phyloP scores from a whole-genome alignment of 495 filamentous ascomycete genomes.

The Hypomontagnella submonticulosa region DNA sequence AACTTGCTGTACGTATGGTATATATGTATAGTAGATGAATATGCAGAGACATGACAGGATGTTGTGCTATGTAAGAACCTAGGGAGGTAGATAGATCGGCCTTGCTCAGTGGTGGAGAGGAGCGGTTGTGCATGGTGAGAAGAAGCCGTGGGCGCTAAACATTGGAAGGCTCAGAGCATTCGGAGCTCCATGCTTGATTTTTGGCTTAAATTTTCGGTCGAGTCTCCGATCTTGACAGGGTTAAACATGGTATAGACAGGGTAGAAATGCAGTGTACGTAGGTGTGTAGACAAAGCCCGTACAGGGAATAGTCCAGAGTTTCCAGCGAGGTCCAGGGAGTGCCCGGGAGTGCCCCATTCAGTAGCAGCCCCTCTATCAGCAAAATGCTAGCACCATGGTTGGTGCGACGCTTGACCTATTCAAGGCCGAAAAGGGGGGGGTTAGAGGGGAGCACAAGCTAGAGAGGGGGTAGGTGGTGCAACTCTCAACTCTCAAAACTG shows the following conservation, averaged over 20 bases:
- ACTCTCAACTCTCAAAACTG: slow-evolving; percentile 12
- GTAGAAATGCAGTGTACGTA: background rate
- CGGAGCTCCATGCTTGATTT: background rate
- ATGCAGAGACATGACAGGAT: slow-evolving; percentile 6
- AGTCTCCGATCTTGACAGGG: slow-evolving; percentile 32
- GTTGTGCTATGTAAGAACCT: slow-evolving; percentile 1
- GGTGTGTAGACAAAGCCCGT: slow-evolving; percentile 1
- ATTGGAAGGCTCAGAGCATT: slow-evolving; percentile 29
- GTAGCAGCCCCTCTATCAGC: slow-evolving; percentile 28
- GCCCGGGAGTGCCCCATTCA: background rate
- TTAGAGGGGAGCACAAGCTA: slow-evolving; percentile 4
- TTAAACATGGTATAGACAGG: background rate
- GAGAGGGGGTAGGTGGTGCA: slow-evolving; percentile 12
- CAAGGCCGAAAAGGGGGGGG: background rate
- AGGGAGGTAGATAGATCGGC: slow-evolving; percentile 22
- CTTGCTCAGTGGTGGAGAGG: slow-evolving; percentile 22
- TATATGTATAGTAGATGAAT: slow-evolving; percentile 4
- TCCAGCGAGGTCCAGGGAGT: slow-evolving; percentile 1
- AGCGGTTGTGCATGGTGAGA: slow-evolving; percentile 35
- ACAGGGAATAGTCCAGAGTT: background rate
- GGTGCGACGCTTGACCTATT: slow-evolving; percentile 22
- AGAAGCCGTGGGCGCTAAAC: slow-evolving; percentile 42
- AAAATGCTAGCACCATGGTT: slow-evolving; percentile 18
- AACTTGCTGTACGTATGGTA: slow-evolving; percentile 6
- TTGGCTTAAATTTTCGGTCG: slow-evolving; percentile 23